Conservation (phyloP, 768 basidiomycete species). For the Boletellus emodensis region DNA sequence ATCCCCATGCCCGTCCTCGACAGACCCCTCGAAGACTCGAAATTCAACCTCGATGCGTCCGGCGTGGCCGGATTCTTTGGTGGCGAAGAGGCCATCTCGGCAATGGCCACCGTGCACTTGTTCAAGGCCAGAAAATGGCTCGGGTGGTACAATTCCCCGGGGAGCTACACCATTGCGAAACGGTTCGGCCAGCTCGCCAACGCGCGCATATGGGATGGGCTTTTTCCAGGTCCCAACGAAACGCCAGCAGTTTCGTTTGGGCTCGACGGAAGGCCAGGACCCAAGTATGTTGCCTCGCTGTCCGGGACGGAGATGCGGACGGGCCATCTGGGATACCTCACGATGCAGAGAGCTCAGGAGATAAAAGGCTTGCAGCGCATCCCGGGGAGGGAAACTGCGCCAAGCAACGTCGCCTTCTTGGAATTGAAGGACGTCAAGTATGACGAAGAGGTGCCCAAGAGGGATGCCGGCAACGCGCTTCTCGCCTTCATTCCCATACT, state of each 20-base stretch:
- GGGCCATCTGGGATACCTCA: constrained; percentile 30
- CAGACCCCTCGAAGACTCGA: constrained; percentile 2
- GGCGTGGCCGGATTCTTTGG: constrained; percentile 37
- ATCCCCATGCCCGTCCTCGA: constrained; percentile 15
- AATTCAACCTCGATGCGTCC: constrained; percentile 25
- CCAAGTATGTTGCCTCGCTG: constrained; percentile 22
- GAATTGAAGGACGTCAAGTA: constrained; percentile 22
- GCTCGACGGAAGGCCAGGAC: constrained; percentile 27
- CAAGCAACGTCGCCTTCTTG: constrained; percentile 19
- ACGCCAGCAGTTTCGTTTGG: constrained; percentile 28
- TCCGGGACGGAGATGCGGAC: constrained; percentile 30
- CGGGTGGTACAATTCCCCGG: constrained; percentile 37
- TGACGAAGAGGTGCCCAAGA: constrained; percentile 6
- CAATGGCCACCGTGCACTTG: constrained; percentile 35
- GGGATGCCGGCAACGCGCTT: constrained; percentile 3
- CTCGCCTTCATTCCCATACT: constrained; percentile 25
- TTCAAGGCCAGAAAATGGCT: constrained; percentile 31
- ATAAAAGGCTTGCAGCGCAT: not conserved
- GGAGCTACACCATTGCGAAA: constrained; percentile 33
- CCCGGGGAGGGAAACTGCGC: constrained; percentile 16
- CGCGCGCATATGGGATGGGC: constrained; percentile 29
- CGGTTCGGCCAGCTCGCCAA: constrained; percentile 29
- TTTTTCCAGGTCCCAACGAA: constrained; percentile 29
- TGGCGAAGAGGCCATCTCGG: constrained; percentile 36
- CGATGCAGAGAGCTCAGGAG: constrained; percentile 15